phyloP scores from a whole-genome alignment of 2,329 filamentous ascomycete genomes.

The Aspergillus terreus region DNA sequence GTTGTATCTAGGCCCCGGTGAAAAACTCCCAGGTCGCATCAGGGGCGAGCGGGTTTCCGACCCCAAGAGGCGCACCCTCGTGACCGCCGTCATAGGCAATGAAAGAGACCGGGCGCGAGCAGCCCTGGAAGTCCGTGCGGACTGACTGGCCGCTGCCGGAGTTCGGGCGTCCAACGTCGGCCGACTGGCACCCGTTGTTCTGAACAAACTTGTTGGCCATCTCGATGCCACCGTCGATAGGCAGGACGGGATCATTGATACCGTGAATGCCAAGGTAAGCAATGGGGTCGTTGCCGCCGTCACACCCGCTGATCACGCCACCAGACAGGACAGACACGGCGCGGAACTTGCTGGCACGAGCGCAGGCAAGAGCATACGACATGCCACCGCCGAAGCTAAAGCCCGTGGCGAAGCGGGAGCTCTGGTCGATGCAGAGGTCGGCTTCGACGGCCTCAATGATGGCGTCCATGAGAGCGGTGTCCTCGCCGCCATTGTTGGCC shows the following conservation, averaged over 20 bases:
- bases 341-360: slow-evolving; percentile 36
- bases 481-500: slow-evolving; percentile 42
- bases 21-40: slow-evolving; percentile 16
- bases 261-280: slow-evolving; percentile 36
- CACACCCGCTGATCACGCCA: slow-evolving; percentile 32
- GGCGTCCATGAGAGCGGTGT: slow-evolving; percentile 39
- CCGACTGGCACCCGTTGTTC: slow-evolving; percentile 34
- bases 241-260: slow-evolving; percentile 34
- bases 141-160: slow-evolving; percentile 5
- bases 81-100: slow-evolving; percentile 15
- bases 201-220: slow-evolving; percentile 38
- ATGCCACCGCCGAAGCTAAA: slow-evolving; percentile 47
- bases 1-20: slow-evolving; percentile 2
- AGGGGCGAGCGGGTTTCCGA: slow-evolving; percentile 9
- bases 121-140: slow-evolving; percentile 11
- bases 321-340: slow-evolving; percentile 38
- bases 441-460: slow-evolving; percentile 37
- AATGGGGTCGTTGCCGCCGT: slow-evolving; percentile 37
- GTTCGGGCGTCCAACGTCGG: slow-evolving; percentile 3
- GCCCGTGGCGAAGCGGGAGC: slow-evolving; percentile 42
- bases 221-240: slow-evolving; percentile 30
- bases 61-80: slow-evolving; percentile 11
- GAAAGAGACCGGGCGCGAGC: slow-evolving; percentile 11
- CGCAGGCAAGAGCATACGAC: slow-evolving; percentile 42
- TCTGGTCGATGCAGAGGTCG: slow-evolving; percentile 43